Conservation (phyloP, 345 rosid genomes). For the Psidium friedrichsthalianum region DNA sequence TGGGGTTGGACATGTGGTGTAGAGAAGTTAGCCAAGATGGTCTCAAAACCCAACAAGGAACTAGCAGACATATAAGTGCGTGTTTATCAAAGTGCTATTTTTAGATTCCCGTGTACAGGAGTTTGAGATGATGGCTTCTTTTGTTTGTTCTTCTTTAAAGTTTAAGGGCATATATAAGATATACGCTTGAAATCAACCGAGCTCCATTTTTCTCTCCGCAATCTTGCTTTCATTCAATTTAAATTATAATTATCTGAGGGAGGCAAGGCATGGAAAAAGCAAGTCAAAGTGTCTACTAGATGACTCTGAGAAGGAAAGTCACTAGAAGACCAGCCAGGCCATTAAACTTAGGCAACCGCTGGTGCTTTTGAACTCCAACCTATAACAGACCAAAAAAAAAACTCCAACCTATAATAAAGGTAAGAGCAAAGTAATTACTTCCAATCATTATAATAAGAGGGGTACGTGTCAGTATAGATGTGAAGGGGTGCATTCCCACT, state of each 20-base stretch:
- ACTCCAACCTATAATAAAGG: background rate
- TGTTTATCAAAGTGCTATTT: background rate
- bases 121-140: background rate
- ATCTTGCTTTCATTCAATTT: background rate
- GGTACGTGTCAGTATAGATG: background rate
- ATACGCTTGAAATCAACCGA: background rate
- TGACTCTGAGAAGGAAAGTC: constrained; percentile 24
- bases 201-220: background rate
- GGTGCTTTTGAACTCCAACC: background rate
- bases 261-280: constrained; percentile 7
- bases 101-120: background rate
- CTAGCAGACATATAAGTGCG: background rate
- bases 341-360: constrained; percentile 16
- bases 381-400: background rate
- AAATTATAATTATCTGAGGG: background rate
- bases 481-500: background rate
- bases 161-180: background rate
- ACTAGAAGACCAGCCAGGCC: constrained; percentile 11
- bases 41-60: background rate
- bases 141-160: background rate
- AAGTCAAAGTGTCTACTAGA: constrained; percentile 4
- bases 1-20: background rate
- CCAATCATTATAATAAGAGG: background rate
- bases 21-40: background rate
- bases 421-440: background rate